Base-by-base conservation (phyloP, 2,329 filamentous ascomycete genomes). In the Atkinsonella hypoxylon region DNA sequence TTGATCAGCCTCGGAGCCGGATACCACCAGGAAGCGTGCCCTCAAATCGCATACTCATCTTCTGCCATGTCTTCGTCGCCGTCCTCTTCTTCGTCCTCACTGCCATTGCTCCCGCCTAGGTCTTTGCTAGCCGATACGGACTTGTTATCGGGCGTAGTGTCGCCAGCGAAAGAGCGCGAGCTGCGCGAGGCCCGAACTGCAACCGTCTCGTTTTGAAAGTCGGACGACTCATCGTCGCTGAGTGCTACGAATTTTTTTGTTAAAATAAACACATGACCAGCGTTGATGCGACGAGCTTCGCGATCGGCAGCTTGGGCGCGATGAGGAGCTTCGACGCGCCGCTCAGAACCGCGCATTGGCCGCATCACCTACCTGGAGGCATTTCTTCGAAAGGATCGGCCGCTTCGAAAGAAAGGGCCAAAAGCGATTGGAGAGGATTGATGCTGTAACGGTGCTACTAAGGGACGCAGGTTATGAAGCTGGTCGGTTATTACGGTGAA, bases 41-140 rank as follows among this genome's bases (percentile, higher is more conserved):
- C n/a, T n/a, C n/a, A 15, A 32, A 15, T 49, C 1, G 62, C 68
- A 43, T 68, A 72, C 62, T 70, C 68, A 36, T 72, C 73, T 3
- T 73, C 78, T 18, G 62, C 62, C 17, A 68, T 61, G 15, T 66
- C 63, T 32, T 74, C 66, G 4, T 73, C 66, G 4, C 64, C 64
- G 0, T 64, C 65, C 0, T 64, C 64, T 1, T 62, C 65, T 2
- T 66, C 63, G 2, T 60, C 59, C 2, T 63, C 61, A n/a, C 62
- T 61, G 2, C 61, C 54, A 9, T 53, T 55, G 15, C 62, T 60
- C 53, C 61, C 61, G 11, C 52, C 53, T 11, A 55, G 58, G 13
- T 55, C 59, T 48, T 51, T 54, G 44, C 61, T 61, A 11, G 42
- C 48, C 13, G 45, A 39, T 8, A 50, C 50, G 45, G 34, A 30